Evolutionary conservation across 1,284 basidiomycete species (phyloP).

Genomic region (Papiliotrema terrestris): DNA sequence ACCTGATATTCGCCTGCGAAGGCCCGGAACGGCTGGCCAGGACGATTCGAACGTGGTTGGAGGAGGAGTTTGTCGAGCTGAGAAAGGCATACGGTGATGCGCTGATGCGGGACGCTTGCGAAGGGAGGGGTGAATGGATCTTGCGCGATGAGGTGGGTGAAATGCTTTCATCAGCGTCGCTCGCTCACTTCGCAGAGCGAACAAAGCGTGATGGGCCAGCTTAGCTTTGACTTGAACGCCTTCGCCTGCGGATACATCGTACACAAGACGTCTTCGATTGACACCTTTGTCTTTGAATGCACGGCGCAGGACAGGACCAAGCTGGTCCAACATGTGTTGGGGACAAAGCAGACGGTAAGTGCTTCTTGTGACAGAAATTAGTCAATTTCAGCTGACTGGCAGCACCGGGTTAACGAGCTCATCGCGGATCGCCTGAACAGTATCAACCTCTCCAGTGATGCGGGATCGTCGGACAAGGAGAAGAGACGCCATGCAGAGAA

Average conservation of each 20-base stretch:
- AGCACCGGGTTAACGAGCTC: not conserved
- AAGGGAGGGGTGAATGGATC: conserved; percentile 2
- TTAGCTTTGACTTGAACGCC: conserved; percentile 3
- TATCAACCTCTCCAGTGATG: not conserved
- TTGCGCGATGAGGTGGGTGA: conserved; percentile 1
- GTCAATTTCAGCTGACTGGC: not conserved
- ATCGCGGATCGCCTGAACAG: not conserved
- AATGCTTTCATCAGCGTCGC: no score
- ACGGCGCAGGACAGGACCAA: not conserved
- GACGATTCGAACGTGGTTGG: not conserved
- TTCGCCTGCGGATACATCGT: conserved; percentile 8
- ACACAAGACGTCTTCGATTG: not conserved
- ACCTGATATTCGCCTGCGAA: conserved; percentile 9
- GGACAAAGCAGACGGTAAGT: conserved; percentile 2
- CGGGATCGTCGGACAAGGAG: not conserved
- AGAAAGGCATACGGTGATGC: not conserved
- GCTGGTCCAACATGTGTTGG: conserved; percentile 1
- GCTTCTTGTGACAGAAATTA: no score
- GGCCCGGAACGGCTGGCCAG: conserved; percentile 9
- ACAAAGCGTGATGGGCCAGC: no score
- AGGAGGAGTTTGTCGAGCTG: conserved; percentile 4
- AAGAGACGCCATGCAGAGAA: no score
- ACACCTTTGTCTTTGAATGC: not conserved
- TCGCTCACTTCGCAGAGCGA: no score
- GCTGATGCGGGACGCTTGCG: conserved; percentile 1